phyloP scores from a whole-genome alignment of 2,329 filamentous ascomycete species.

The Rhinocladiella mackenziei region DNA sequence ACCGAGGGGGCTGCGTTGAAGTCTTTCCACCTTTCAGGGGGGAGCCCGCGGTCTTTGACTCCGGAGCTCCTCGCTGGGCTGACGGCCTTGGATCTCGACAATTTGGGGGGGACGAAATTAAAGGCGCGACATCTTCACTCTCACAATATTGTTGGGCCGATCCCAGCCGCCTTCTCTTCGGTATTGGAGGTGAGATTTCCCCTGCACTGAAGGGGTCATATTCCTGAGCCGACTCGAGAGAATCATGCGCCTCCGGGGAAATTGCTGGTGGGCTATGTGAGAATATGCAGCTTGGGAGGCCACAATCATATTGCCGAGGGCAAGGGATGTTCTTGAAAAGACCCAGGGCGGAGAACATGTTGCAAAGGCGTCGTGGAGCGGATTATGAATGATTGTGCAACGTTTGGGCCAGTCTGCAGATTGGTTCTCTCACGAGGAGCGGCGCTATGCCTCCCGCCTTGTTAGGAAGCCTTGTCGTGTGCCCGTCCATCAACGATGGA shows the following conservation, averaged over 20 bases:
- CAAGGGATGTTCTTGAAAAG: constrained; percentile 53
- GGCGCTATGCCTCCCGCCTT: neutral
- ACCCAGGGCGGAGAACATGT: constrained; percentile 55
- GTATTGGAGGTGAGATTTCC: constrained; percentile 26
- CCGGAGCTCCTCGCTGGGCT: no score
- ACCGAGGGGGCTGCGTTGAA: neutral
- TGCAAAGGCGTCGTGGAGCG: no score
- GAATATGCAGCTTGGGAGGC: constrained; percentile 57
- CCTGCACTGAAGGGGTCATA: constrained; percentile 25
- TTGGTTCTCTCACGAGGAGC: no score
- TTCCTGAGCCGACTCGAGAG: constrained; percentile 19
- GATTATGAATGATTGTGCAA: no score
- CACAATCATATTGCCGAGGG: constrained; percentile 49
- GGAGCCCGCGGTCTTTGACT: neutral
- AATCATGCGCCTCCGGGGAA: constrained; percentile 4
- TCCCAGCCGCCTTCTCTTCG: constrained; percentile 33
- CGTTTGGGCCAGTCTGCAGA: neutral
- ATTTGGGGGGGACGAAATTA: neutral
- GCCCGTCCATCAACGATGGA: no score
- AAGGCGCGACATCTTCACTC: neutral
- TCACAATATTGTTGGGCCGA: constrained; percentile 4
- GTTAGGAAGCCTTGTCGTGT: neutral
- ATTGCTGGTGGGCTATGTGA: constrained; percentile 41
- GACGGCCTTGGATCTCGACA: neutral
- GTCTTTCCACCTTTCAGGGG: neutral